These are phyloP conservation scores for Termitomyces eurrhizus DNA, from an alignment of 768 basidiomycete genomes.

Conservation along the genomic window DNA sequence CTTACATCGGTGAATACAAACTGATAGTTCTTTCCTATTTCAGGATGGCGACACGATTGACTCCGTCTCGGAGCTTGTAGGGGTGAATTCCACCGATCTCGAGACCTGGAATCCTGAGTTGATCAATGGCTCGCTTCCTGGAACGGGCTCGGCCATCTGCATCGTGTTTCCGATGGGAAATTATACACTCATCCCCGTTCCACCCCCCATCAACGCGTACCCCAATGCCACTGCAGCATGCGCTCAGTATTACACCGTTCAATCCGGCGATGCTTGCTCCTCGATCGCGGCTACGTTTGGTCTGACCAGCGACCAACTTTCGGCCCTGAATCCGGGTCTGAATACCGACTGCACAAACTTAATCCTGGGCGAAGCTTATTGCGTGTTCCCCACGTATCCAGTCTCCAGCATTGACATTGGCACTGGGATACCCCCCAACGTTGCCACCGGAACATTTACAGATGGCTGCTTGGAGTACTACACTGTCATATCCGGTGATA, in stretches of 20 bases:
- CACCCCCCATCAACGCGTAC: not conserved
- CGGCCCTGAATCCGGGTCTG: not conserved
- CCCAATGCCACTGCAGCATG: not conserved
- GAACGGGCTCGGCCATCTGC: not conserved
- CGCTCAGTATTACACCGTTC: not conserved
- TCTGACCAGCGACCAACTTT: not conserved
- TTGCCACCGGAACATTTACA: not conserved
- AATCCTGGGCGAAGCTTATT: constrained; percentile 1
- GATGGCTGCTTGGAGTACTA: not conserved
- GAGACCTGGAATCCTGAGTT: not conserved
- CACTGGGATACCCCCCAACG: not conserved
- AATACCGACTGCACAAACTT: not conserved
- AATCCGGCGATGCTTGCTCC: not conserved
- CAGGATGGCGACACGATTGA: not conserved
- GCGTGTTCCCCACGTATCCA: not conserved
- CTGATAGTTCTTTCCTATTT: not conserved
- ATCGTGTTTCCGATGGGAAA: not conserved
- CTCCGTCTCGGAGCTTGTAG: not conserved
- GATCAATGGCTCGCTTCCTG: not conserved
- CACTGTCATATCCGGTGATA: not conserved
- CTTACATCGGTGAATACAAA: not conserved
- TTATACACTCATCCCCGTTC: not conserved
- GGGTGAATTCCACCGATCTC: not conserved
- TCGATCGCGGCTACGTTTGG: not conserved
- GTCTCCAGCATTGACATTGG: not conserved